Base-by-base conservation (phyloP, 345 rosid species). In the Linum tenue region DNA sequence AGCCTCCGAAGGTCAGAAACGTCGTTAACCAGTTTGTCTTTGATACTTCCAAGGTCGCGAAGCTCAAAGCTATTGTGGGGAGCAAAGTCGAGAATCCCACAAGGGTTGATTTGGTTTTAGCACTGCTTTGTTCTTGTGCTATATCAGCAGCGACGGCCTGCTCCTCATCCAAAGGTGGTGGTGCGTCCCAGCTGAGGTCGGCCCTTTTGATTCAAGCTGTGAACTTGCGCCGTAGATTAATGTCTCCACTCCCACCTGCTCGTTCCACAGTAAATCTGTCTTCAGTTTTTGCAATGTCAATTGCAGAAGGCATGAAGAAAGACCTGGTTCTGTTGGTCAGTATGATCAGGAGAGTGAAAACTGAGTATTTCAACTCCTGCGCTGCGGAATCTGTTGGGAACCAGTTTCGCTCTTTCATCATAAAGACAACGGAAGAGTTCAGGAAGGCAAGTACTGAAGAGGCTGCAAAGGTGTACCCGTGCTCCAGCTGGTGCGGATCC, bases 401-500 rank as follows among this genome's bases (percentile, higher is more conserved):
- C 4, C 63, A 64, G 51, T 58, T 35, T 5, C 7, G 16, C 8
- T 14, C 5, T 3, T 15, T 63, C 15, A 63, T 73, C 0, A 56
- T 75, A 53, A 59, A 38, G 55, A 44, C 61, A 38, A 70, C 64
- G 62, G 64, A 37, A 44, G 77, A 68, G 64, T 64, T 62, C 10
- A 71, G 56, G 22, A 70, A 68, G 7, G 51, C 58, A 62, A 51
- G 39, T 12, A 75, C 60, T 8, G 69, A 72, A 39, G 72, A 73
- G 7, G 72, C 58, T 1, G 62, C 36, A 31, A 75, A 74, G 59
- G 70, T 75, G 60, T 77, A 77, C 57, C 67, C 67, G 35, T 61
- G 58, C 12, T 41, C 77, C 0, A 73, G 79, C 50, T 39, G 64
- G 67, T 67, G 78, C 56, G 65, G 73, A 3, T 66, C 7, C 75